Evolutionary conservation across 2,329 filamentous ascomycete genomes (phyloP).

Genomic region (Paramyrothecium sp.): DNA sequence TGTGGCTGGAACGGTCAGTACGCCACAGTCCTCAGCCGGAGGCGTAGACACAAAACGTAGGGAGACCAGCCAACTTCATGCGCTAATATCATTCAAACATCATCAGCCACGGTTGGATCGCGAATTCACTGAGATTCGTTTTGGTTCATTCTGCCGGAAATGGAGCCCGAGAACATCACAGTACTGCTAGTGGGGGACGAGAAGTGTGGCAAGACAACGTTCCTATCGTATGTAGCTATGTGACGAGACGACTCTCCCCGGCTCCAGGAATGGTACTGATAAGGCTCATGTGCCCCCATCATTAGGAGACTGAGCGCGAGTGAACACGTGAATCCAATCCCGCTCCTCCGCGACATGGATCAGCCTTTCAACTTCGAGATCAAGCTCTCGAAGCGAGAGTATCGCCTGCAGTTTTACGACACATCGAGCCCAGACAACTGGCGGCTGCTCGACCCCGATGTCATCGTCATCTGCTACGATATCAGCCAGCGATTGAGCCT

Average conservation of each 20-base stretch:
- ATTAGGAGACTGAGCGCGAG: conserved; percentile 51
- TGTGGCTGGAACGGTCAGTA: not conserved
- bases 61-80: not conserved
- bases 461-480: conserved; percentile 61
- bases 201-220: conserved; percentile 59
- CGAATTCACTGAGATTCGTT: not conserved
- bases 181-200: conserved; percentile 59
- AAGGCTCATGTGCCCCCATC: conserved; percentile 3
- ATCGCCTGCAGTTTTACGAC: conserved; percentile 59
- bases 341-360: conserved; percentile 55
- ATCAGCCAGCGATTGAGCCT: conserved; percentile 58
- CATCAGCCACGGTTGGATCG: not conserved
- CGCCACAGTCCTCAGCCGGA: not conserved
- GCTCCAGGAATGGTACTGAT: conserved; percentile 2
- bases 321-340: conserved; percentile 39
- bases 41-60: no score
- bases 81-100: not conserved
- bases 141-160: conserved; percentile 14
- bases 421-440: conserved; percentile 58
- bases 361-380: conserved; percentile 62
- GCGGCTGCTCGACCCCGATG: conserved; percentile 55
- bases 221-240: conserved; percentile 52
- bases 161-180: conserved; percentile 50
- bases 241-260: not conserved
- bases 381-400: conserved; percentile 33